A percentile compares a stretch with the other conserved stretches of the same genome.
These are phyloP conservation scores for Trichoderma lentiforme DNA, from an alignment of 2,329 filamentous ascomycete species.

Conservation along the genomic window DNA sequence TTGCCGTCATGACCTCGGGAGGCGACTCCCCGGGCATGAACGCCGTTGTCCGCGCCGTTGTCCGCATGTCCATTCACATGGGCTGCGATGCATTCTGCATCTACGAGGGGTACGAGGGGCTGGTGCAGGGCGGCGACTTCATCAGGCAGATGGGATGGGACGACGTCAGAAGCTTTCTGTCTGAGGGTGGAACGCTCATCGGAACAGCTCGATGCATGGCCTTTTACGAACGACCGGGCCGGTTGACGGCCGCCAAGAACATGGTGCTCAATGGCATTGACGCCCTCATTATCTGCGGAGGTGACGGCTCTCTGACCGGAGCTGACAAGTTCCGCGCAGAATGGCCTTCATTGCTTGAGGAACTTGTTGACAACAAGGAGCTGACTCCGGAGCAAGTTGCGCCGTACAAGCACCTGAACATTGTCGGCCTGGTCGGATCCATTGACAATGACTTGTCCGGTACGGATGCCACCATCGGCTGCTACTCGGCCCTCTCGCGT, in stretches of 20 bases:
- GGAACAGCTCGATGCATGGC: constrained; percentile 90
- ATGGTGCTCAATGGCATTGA: constrained; percentile 91
- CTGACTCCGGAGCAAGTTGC: constrained; percentile 67
- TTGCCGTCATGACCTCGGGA: constrained; percentile 91
- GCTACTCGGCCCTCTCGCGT: constrained; percentile 86
- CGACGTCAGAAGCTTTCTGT: constrained; percentile 90
- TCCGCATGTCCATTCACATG: constrained; percentile 85
- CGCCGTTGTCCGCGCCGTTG: constrained; percentile 81
- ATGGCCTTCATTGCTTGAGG: constrained; percentile 83
- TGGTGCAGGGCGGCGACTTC: constrained; percentile 83
- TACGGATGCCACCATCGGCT: constrained; percentile 95
- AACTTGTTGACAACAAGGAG: constrained; percentile 73
- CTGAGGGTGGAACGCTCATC: constrained; percentile 91
- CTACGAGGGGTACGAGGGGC: constrained; percentile 93
- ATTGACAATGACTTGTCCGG: constrained; percentile 98
- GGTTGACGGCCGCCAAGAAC: constrained; percentile 86
- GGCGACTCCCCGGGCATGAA: constrained; percentile 97
- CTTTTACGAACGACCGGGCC: constrained; percentile 85
- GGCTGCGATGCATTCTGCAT: constrained; percentile 76
- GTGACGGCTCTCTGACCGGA: constrained; percentile 92
- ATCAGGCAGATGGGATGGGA: constrained; percentile 89
- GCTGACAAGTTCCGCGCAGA: constrained; percentile 90
- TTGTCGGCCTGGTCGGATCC: constrained; percentile 91
- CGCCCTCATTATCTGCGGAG: constrained; percentile 92
- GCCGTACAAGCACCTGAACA: constrained; percentile 84